A percentile compares a stretch with the other conserved stretches of the same genome.
These are phyloP conservation scores for Ceratocystis destructans DNA, from an alignment of 2,329 filamentous ascomycete species.

Conservation along the genomic window DNA sequence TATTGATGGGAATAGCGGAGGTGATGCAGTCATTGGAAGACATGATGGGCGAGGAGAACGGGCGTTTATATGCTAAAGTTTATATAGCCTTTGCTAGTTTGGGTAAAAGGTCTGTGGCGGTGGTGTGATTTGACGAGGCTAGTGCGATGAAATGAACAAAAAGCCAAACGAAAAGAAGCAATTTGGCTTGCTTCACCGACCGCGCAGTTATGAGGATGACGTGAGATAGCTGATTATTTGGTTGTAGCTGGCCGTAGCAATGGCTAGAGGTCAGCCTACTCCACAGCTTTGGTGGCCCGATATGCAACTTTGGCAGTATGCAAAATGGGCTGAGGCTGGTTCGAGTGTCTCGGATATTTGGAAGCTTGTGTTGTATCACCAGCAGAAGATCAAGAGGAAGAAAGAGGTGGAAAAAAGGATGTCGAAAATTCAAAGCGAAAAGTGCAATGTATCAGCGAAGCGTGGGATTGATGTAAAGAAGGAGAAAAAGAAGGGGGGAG, in stretches of 20 bases:
- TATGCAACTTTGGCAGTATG: background rate
- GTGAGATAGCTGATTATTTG: no score
- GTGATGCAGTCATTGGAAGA: conserved; percentile 13
- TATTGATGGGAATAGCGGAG: conserved; percentile 23
- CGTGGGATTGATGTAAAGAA: background rate
- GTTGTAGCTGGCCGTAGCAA: no score
- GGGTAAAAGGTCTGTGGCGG: no score
- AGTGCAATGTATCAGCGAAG: background rate
- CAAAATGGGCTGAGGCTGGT: conserved; percentile 9
- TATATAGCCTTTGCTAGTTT: no score
- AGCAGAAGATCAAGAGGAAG: no score
- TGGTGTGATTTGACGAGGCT: no score
- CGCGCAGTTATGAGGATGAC: no score
- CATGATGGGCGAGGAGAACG: conserved; percentile 1
- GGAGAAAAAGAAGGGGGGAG: background rate
- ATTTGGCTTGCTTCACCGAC: background rate
- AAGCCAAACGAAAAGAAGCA: background rate
- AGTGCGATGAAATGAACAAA: no score
- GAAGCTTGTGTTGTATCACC: no score
- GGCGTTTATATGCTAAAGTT: no score
- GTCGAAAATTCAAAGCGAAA: no score
- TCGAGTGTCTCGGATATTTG: conserved; percentile 3
- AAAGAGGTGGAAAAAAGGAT: no score
- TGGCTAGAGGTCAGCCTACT: background rate
- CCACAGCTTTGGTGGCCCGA: conserved; percentile 1